phyloP scores from a whole-genome alignment of 23 red algal genomes.

The Cyanidiococcus yangmingshanensis region DNA sequence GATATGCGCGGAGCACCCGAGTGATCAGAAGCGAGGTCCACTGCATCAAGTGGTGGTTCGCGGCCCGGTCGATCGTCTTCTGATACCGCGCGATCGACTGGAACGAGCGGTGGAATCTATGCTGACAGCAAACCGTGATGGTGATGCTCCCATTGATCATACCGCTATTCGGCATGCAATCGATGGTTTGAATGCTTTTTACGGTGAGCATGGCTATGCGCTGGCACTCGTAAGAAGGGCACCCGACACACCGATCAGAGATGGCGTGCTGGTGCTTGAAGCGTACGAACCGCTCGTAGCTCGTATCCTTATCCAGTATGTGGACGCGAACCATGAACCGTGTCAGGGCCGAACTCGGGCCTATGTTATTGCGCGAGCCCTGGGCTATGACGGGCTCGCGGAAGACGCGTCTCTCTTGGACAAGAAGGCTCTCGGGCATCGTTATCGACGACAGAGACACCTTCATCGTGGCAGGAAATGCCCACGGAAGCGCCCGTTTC shows the following conservation, averaged over 20 bases:
- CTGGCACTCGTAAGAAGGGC: background rate
- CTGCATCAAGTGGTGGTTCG: slow-evolving; percentile 2
- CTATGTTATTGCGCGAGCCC: background rate
- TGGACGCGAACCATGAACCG: slow-evolving; percentile 17
- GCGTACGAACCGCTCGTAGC: slow-evolving; percentile 28
- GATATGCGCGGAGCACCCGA: background rate
- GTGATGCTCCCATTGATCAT: background rate
- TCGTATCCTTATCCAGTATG: background rate
- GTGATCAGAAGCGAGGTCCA: background rate
- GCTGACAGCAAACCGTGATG: background rate
- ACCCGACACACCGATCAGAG: background rate
- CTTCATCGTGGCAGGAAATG: background rate
- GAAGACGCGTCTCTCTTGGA: background rate
- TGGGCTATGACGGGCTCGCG: slow-evolving; percentile 11
- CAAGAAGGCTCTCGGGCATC: background rate
- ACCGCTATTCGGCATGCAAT: slow-evolving; percentile 5
- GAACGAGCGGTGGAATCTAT: slow-evolving; percentile 7
- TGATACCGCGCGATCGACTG: background rate
- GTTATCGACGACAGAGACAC: background rate
- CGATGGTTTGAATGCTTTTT: slow-evolving; percentile 22
- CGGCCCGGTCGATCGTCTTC: background rate
- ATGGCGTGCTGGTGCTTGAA: slow-evolving; percentile 21
- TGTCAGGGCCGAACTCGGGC: background rate
- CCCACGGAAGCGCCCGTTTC: background rate
- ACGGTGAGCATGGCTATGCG: slow-evolving; percentile 26